phyloP scores from a whole-genome alignment of 1,139 yeast species.

The Meyerozyma athensensis region DNA sequence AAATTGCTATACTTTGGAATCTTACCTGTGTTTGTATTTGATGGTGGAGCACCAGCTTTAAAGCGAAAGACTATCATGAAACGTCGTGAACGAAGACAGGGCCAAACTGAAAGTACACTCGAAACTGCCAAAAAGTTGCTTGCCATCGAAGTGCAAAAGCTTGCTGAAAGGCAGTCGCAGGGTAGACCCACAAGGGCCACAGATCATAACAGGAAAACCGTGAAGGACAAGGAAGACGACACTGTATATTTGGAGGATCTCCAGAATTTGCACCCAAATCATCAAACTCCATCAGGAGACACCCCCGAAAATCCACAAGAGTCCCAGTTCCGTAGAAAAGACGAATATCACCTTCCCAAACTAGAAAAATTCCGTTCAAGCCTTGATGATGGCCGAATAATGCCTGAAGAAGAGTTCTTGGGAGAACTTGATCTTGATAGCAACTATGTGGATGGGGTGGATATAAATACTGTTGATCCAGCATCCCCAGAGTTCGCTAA shows the following conservation, averaged over 20 bases:
- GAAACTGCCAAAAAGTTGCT: slow-evolving; percentile 77
- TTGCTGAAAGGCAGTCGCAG: slow-evolving; percentile 30
- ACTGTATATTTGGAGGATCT: slow-evolving; percentile 38
- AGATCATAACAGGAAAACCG: slow-evolving; percentile 3
- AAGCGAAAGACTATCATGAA: slow-evolving; percentile 71
- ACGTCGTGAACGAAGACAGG: slow-evolving; percentile 70
- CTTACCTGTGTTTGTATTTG: slow-evolving; percentile 90
- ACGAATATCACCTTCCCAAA: slow-evolving; percentile 83
- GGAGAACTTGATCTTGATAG: slow-evolving; percentile 51
- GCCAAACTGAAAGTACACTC: slow-evolving; percentile 63
- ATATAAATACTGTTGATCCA: slow-evolving; percentile 66
- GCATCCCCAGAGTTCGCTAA: slow-evolving; percentile 58
- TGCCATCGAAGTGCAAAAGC: slow-evolving; percentile 71
- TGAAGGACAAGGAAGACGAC: slow-evolving; percentile 13
- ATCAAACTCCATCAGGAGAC: slow-evolving; percentile 8
- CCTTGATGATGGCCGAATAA: slow-evolving; percentile 61
- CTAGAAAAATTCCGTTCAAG: slow-evolving; percentile 37
- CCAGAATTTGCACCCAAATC: slow-evolving; percentile 24
- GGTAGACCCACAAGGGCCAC: not conserved
- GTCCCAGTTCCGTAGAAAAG: slow-evolving; percentile 32
- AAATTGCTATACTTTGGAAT: slow-evolving; percentile 87
- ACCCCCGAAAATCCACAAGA: not conserved
- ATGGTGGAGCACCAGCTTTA: slow-evolving; percentile 91
- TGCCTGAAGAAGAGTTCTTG: slow-evolving; percentile 68
- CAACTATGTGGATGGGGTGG: slow-evolving; percentile 68